Evolutionary conservation across 345 rosid species (phyloP), one percentile per base, ranked within the genome.

Genomic region (Pistacia integerrima): DNA sequence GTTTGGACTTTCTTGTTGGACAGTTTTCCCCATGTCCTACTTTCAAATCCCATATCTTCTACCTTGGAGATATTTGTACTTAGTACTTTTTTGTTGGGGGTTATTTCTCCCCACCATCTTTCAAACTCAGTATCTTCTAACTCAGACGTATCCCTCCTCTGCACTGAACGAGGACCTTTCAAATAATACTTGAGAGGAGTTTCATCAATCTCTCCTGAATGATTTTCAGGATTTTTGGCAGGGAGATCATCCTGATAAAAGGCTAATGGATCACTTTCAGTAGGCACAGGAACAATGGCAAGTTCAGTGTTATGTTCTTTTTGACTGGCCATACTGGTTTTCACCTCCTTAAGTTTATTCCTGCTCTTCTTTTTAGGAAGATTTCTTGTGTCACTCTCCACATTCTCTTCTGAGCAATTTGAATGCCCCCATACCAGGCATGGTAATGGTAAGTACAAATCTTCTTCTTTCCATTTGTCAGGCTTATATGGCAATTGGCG

Each of bases 401-500:
- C 14, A 74, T 66, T 63, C 73, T 77, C 81, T 70, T 70, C 76
- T 9, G 80, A 41, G 44, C 60, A 64, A 65, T 36, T 70, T 64
- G 70, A 51, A 36, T 63, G 73, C 57, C 48, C 68, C 56, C 82
- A 76, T 66, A 87, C 67, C 22, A 90, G 78, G 69, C n/a, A 67
- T 30, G 93, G 77, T 17, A 90, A 78, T 0, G 98, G 96, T 76
- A 91, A 62, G 71, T 75, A 59, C 87, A 88, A 57, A n/a, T 91
- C 97, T 25, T 73, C 84, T 46, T 83, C 85, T 48, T 83, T 84
- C 85, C 84, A 79, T 76, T 78, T 83, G n/a, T 72, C 84, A 9
- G 73, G 74, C 84, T 65, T 92, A 77, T 62, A 75, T 38, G 93
- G 85, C 80, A 84, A 79, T 62, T 72, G 28, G 62, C 87, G 85